phyloP scores from a whole-genome alignment of 352 stramenopile species.

The Phytophthora megakarya region DNA sequence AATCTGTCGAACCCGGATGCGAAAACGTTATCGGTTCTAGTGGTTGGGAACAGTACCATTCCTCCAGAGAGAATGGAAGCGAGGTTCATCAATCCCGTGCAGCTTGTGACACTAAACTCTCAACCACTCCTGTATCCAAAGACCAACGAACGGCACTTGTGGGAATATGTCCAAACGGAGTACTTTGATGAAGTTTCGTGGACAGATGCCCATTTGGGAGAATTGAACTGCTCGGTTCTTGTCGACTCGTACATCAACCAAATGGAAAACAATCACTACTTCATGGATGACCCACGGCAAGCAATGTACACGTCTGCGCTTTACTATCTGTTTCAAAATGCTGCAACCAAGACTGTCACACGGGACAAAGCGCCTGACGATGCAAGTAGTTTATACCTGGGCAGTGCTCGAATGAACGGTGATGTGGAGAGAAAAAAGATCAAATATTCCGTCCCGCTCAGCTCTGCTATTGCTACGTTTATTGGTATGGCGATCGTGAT shows the following conservation, averaged over 20 bases:
- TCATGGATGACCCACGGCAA: slow-evolving; percentile 46
- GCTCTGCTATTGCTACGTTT: slow-evolving; percentile 49
- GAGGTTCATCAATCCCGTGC: slow-evolving; percentile 30
- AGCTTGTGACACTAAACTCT: slow-evolving; percentile 31
- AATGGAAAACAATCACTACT: slow-evolving; percentile 52
- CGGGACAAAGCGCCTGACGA: slow-evolving; percentile 3
- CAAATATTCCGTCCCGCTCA: slow-evolving; percentile 47
- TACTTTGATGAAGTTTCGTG: slow-evolving; percentile 20
- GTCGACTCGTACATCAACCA: slow-evolving; percentile 57
- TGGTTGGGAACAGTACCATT: slow-evolving; percentile 31
- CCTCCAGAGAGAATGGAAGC: slow-evolving; percentile 19
- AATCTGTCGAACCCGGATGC: slow-evolving; percentile 12
- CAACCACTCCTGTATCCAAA: slow-evolving; percentile 26
- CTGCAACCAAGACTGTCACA: slow-evolving; percentile 36
- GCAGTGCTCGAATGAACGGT: slow-evolving; percentile 35
- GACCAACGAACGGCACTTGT: slow-evolving; percentile 23
- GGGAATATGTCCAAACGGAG: slow-evolving; percentile 29
- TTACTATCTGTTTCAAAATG: slow-evolving; percentile 57
- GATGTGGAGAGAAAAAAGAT: slow-evolving; percentile 52
- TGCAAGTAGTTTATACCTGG: slow-evolving; percentile 27
- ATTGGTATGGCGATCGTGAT: slow-evolving; percentile 43
- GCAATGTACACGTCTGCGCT: slow-evolving; percentile 54
- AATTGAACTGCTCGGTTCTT: slow-evolving; percentile 42
- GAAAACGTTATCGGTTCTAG: slow-evolving; percentile 22
- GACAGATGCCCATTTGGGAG: slow-evolving; percentile 17